A percentile compares a stretch with the other conserved stretches of the same genome.
Evolutionary conservation across 2,329 filamentous ascomycete genomes (phyloP).

Genomic region (Colletotrichum sp.): DNA sequence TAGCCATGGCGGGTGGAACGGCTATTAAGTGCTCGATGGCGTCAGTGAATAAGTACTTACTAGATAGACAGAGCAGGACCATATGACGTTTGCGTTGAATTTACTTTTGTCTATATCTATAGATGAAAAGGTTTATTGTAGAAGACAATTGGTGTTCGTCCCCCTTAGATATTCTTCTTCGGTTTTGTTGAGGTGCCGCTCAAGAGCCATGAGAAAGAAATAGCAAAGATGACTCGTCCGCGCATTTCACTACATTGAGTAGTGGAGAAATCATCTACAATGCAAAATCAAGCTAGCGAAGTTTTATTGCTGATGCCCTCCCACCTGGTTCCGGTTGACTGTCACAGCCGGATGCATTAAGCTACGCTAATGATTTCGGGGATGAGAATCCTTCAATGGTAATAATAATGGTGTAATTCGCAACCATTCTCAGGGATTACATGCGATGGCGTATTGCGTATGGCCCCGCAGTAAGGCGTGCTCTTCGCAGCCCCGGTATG

Average conservation of each 20-base stretch:
- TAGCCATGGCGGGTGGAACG: background rate
- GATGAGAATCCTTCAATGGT: background rate
- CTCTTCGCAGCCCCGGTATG: background rate
- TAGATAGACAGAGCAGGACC: background rate
- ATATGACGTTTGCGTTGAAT: background rate
- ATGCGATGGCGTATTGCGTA: background rate
- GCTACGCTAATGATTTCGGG: background rate
- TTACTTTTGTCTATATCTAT: accelerated
- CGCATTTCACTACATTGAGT: background rate
- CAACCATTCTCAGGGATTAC: background rate
- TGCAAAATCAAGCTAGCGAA: accelerated
- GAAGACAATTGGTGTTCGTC: accelerated
- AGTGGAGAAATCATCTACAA: background rate
- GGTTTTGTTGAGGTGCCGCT: background rate
- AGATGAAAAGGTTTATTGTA: background rate
- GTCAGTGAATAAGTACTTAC: accelerated
- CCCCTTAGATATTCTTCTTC: accelerated
- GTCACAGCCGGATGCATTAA: accelerated
- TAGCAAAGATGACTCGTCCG: background rate
- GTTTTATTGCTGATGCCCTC: accelerated
- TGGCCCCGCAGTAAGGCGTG: conserved; percentile 25
- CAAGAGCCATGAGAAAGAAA: background rate
- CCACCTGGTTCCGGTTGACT: accelerated
- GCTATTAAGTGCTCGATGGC: background rate
- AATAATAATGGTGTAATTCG: background rate